Percentiles rank a stretch among this genome's conserved stretches.
These are phyloP conservation scores for Aspergillus pseudoterreus DNA, from an alignment of 2,329 filamentous ascomycete genomes.

Conservation along the genomic window DNA sequence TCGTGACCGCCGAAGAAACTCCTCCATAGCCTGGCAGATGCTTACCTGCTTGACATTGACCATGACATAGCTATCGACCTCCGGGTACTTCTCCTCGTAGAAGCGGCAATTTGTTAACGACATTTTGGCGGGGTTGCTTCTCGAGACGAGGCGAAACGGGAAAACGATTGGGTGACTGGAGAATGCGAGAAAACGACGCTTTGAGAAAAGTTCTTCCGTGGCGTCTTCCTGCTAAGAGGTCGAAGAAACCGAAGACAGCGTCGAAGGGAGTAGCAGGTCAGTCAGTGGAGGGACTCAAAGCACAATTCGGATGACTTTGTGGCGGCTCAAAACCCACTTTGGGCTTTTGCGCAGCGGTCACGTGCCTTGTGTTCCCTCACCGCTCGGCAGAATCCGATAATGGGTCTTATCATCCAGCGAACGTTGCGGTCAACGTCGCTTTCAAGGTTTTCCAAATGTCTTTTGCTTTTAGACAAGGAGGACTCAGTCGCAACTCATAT, in stretches of 20 bases:
- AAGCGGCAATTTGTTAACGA: conserved; percentile 95
- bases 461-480: background rate
- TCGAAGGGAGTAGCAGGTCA: background rate
- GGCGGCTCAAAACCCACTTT: conserved; percentile 40
- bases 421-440: background rate
- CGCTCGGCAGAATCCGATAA: conserved; percentile 16
- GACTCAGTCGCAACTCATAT: too few species aligned
- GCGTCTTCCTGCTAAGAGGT: conserved; percentile 9
- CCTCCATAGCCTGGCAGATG: background rate
- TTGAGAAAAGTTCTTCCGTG: background rate
- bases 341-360: conserved; percentile 11
- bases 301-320: conserved; percentile 36
- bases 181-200: background rate
- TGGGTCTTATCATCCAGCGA: conserved; percentile 2
- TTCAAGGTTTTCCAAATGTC: background rate
- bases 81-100: conserved; percentile 95
- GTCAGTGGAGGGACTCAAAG: conserved; percentile 17
- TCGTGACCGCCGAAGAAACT: background rate
- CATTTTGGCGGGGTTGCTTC: conserved; percentile 62
- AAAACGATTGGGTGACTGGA: conserved; percentile 1
- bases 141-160: conserved; percentile 13
- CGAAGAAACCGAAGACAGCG: conserved; percentile 9
- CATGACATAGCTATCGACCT: conserved; percentile 99
- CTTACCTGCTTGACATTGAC: conserved; percentile 96
- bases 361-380: conserved; percentile 1